phyloP scores from a whole-genome alignment of 208 protist species.

The Entamoeba dispar region DNA sequence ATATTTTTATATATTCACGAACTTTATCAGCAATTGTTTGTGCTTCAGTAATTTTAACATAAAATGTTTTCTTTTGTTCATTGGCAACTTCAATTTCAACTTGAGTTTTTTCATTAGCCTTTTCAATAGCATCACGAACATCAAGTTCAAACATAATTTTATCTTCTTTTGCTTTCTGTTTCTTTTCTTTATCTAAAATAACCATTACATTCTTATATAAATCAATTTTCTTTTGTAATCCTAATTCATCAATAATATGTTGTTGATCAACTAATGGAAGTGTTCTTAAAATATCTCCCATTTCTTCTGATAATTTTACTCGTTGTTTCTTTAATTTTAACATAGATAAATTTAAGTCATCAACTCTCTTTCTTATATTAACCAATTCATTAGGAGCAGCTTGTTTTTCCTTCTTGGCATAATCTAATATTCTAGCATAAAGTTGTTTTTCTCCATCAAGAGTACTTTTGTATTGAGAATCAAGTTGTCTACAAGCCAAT shows the following conservation, averaged over 20 bases:
- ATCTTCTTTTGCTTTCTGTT: not conserved
- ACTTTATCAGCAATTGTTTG: not conserved
- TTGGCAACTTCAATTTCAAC: not conserved
- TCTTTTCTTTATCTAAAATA: not conserved
- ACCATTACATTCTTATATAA: not conserved
- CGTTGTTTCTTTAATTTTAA: not conserved
- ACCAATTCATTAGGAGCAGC: not conserved
- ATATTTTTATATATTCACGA: not conserved
- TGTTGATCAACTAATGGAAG: not conserved
- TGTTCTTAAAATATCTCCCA: not conserved
- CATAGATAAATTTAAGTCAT: not conserved
- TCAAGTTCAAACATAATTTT: not conserved
- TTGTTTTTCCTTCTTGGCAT: not conserved
- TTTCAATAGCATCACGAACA: not conserved
- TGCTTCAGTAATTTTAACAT: not conserved
- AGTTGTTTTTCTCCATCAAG: not conserved
- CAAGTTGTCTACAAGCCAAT: not conserved
- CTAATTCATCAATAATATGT: not conserved
- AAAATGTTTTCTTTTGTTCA: not conserved
- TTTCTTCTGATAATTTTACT: not conserved
- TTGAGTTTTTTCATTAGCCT: not conserved
- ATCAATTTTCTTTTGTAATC: not conserved
- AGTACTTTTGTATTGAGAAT: not conserved
- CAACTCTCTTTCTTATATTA: not conserved
- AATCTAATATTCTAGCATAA: not conserved